Evolutionary conservation across 768 basidiomycete genomes (phyloP).

Genomic region (Lentinula raphanica): DNA sequence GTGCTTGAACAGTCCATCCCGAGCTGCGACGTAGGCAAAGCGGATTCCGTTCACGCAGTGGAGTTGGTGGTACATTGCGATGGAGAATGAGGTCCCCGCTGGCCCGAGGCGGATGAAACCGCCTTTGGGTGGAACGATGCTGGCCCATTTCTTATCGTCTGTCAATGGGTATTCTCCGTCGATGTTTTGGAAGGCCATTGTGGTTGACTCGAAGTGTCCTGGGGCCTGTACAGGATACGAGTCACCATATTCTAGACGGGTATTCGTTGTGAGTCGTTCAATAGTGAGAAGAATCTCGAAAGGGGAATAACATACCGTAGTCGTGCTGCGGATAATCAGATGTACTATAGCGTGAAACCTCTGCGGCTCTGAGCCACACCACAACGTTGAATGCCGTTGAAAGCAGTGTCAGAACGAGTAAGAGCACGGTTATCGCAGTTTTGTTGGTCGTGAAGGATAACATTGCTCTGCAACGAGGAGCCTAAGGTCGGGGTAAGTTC

Average conservation of each 20-base stretch:
- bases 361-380: not conserved
- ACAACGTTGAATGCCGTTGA: not conserved
- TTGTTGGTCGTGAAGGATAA: not conserved
- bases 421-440: not conserved
- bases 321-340: not conserved
- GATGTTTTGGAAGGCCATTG: not conserved
- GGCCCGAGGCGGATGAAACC: slow-evolving; percentile 16
- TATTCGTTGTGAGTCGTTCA: no score
- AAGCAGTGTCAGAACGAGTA: not conserved
- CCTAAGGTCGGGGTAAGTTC: no score
- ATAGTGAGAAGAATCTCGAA: no score
- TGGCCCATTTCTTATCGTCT: slow-evolving; percentile 9
- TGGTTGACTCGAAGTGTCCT: not conserved
- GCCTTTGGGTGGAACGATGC: slow-evolving; percentile 9
- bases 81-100: slow-evolving; percentile 17
- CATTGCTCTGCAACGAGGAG: not conserved
- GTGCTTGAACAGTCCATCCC: slow-evolving; percentile 12
- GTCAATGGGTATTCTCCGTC: slow-evolving; percentile 4
- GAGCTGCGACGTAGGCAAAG: slow-evolving; percentile 10
- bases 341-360: not conserved
- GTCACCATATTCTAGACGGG: not conserved
- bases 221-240: not conserved
- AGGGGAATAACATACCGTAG: not conserved
- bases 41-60: slow-evolving; percentile 24
- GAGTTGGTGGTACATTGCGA: slow-evolving; percentile 25